Conservation (phyloP, 1,139 yeast species). For the Diutina catenulata region DNA sequence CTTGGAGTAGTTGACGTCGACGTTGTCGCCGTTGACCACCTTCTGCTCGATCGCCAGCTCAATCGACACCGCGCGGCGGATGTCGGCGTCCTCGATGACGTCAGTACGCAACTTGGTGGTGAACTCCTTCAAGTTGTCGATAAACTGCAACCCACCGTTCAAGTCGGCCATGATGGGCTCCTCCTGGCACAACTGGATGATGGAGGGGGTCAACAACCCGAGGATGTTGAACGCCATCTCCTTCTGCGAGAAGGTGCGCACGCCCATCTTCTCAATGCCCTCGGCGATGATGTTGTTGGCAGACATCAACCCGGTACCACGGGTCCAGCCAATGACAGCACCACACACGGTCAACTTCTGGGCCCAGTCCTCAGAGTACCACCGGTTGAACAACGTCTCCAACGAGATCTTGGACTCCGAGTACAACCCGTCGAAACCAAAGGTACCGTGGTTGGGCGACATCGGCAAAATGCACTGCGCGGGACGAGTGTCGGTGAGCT, state of each 20-base stretch:
- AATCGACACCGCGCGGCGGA: slow-evolving; percentile 89
- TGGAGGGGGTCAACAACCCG: slow-evolving; percentile 83
- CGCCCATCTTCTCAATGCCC: slow-evolving; percentile 92
- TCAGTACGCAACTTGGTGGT: slow-evolving; percentile 75
- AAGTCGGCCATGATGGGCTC: slow-evolving; percentile 95
- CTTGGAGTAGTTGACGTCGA: slow-evolving; percentile 75
- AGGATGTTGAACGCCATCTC: slow-evolving; percentile 98
- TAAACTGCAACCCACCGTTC: slow-evolving; percentile 95
- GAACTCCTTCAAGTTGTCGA: slow-evolving; percentile 84
- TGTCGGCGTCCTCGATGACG: slow-evolving; percentile 74
- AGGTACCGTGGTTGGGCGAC: slow-evolving; percentile 98
- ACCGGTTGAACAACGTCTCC: slow-evolving; percentile 95
- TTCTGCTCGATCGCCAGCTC: slow-evolving; percentile 91
- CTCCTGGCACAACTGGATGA: slow-evolving; percentile 80
- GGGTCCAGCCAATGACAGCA: slow-evolving; percentile 98
- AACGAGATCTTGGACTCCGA: slow-evolving; percentile 93
- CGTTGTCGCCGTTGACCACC: slow-evolving; percentile 80
- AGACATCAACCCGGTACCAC: slow-evolving; percentile 98
- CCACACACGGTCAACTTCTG: slow-evolving; percentile 93
- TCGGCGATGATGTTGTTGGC: slow-evolving; percentile 96
- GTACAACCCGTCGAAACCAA: slow-evolving; percentile 95
- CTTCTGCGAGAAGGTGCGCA: slow-evolving; percentile 94
- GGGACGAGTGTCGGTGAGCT: slow-evolving; percentile 88
- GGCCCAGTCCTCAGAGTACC: slow-evolving; percentile 97
- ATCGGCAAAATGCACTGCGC: slow-evolving; percentile 94